A percentile compares a stretch with the other conserved stretches of the same genome.
Conservation (phyloP, 805 yeast genomes). For the Cyberlindnera misumaiensis region DNA sequence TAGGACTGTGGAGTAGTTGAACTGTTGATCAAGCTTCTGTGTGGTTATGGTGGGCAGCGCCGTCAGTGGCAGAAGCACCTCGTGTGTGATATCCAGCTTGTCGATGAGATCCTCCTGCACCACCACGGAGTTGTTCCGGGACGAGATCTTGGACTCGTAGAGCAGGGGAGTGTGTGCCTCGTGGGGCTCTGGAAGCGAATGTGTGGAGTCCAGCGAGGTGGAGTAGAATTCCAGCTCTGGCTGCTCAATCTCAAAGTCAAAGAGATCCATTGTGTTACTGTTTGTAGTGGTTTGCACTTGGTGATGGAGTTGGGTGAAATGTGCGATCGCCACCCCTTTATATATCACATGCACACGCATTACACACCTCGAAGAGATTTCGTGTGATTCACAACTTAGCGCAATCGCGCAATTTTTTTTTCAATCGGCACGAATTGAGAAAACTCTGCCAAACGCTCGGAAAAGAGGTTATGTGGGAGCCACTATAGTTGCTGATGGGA, state of each 20-base stretch:
- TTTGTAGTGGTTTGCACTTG: constrained; percentile 3
- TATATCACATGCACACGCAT: too few relatives aligned
- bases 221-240: constrained; percentile 11
- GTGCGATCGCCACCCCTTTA: too few relatives aligned
- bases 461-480: too few relatives aligned
- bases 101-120: constrained; percentile 11
- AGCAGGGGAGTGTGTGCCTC: constrained; percentile 21
- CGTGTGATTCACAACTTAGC: constrained; percentile 1
- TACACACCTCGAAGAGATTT: background rate
- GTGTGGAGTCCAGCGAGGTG: constrained; percentile 15
- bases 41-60: background rate
- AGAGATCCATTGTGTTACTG: constrained; percentile 12
- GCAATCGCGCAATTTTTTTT: constrained; percentile 1
- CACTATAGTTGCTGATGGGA: too few relatives aligned
- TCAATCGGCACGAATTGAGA: background rate
- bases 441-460: too few relatives aligned
- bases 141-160: constrained; percentile 19
- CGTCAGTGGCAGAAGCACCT: background rate
- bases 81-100: constrained; percentile 13
- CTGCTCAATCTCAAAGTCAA: constrained; percentile 10
- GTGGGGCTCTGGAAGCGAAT: constrained; percentile 12
- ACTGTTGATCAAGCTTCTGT: too few relatives aligned
- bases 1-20: constrained; percentile 2
- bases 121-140: constrained; percentile 14
- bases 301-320: too few relatives aligned